Base-by-base conservation (phyloP, 441 rosid genomes). In the Adansonia gregorii region DNA sequence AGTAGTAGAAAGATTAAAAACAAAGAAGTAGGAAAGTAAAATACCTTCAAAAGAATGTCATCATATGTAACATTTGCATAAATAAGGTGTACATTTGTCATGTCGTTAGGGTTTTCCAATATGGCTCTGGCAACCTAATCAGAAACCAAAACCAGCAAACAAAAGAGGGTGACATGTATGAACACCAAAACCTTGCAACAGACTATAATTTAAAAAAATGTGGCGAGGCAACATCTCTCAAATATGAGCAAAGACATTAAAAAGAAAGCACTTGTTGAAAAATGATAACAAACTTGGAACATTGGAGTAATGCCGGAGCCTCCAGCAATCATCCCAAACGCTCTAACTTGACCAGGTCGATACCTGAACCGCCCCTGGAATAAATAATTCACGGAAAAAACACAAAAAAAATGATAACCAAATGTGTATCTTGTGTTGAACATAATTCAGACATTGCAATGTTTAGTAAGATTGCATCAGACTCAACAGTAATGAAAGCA, bases 291-390 rank as follows among this genome's bases (percentile, higher is more conserved):
- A 81, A 93, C 99, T 84, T 95, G 99, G 88, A 91, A 95, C 99
- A 93, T 95, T n/a, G 98, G 99, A 79, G 99, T 95, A 82, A 95
- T 95, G 82, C 98, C 99, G 75, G 99, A 89, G 67, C 99, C 99
- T 74, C 99, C 99, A 67, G 97, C 96, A 82, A 92, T 81, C 98
- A 95, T 95, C 73, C 99, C 99, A 70, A 92, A 92, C 72, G 92
- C 99, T 82, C 94, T 91, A 83, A 91, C 91, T 84, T 90, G 89
- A 43, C 94, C 95, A 8, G 94, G 87, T 76, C 87, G 94, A 83
- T 93, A 95, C 87, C 78, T 91, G 81, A 95, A 95, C 67, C 97
- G 92, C 8, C 98, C 99, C 99, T 95, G 90, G 73, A 78, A 71
- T 14, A 69, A 75, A 49, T 59, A 67, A 67, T 82, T 63, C 9